Conservation (phyloP, 352 stramenopile genomes). For the Phytophthora sansomeana region DNA sequence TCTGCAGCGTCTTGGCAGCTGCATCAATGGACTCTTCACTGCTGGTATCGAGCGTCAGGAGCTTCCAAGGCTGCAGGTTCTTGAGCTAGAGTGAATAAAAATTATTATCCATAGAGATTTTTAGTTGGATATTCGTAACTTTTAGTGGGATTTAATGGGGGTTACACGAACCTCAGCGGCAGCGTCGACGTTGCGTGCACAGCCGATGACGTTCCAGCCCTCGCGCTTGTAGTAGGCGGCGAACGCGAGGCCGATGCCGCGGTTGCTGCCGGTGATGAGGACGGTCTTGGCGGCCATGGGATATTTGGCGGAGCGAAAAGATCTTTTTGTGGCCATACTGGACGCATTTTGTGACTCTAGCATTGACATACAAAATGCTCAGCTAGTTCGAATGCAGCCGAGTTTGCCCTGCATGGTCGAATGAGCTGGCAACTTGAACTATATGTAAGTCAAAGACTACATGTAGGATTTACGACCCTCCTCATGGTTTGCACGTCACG, state of each 20-base stretch:
- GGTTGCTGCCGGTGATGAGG: conserved; percentile 41
- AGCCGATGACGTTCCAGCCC: conserved; percentile 44
- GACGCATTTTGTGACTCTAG: neutral
- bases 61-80: conserved; percentile 33
- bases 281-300: conserved; percentile 44
- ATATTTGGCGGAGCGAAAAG: no score
- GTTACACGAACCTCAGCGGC: conserved; percentile 24
- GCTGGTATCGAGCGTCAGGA: conserved; percentile 46
- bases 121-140: neutral
- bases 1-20: conserved; percentile 44
- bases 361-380: no score
- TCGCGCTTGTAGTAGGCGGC: conserved; percentile 35
- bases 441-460: no score
- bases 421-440: no score
- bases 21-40: conserved; percentile 47
- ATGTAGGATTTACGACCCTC: no score
- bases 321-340: no score
- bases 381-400: no score
- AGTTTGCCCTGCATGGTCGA: no score
- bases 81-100: conserved; percentile 25
- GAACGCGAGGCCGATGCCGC: conserved; percentile 42
- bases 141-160: neutral
- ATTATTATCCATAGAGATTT: neutral
- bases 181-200: conserved; percentile 30
- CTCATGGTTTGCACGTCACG: no score